Evolutionary conservation across 1,284 basidiomycete species (phyloP).

Genomic region (Cryptococcus wingfieldii): DNA sequence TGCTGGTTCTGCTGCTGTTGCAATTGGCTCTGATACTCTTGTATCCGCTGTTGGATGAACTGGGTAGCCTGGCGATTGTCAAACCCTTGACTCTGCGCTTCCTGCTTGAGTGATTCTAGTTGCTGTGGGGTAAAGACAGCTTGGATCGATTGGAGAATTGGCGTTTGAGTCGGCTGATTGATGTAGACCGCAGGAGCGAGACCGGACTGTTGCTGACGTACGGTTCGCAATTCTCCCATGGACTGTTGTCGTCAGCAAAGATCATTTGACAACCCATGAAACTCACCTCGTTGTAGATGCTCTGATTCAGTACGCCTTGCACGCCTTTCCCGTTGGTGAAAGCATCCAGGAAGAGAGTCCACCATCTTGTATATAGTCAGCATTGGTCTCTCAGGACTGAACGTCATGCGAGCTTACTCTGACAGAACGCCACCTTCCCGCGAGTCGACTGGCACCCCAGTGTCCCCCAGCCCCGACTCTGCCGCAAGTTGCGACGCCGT

Average conservation of each 20-base stretch:
- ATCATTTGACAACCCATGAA: neutral
- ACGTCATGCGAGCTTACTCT: constrained; percentile 38
- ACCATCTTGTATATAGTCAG: constrained; percentile 34
- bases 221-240: constrained; percentile 32
- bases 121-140: constrained; percentile 15
- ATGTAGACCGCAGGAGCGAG: constrained; percentile 14
- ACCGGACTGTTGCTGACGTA: constrained; percentile 20
- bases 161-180: constrained; percentile 11
- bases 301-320: constrained; percentile 39
- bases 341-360: constrained; percentile 50
- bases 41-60: constrained; percentile 18
- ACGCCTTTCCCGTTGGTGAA: constrained; percentile 46
- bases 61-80: constrained; percentile 21
- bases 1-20: constrained; percentile 19
- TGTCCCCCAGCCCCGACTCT: constrained; percentile 42
- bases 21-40: constrained; percentile 4
- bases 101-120: constrained; percentile 24
- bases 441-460: constrained; percentile 44
- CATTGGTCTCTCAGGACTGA: neutral
- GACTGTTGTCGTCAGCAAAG: constrained; percentile 20
- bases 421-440: constrained; percentile 43
- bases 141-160: too few relatives aligned
- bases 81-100: constrained; percentile 23
- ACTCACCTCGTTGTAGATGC: constrained; percentile 44
- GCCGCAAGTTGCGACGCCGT: constrained; percentile 40